phyloP scores from a whole-genome alignment of 169 alveolate genomes.

The Plasmodium malariae region DNA sequence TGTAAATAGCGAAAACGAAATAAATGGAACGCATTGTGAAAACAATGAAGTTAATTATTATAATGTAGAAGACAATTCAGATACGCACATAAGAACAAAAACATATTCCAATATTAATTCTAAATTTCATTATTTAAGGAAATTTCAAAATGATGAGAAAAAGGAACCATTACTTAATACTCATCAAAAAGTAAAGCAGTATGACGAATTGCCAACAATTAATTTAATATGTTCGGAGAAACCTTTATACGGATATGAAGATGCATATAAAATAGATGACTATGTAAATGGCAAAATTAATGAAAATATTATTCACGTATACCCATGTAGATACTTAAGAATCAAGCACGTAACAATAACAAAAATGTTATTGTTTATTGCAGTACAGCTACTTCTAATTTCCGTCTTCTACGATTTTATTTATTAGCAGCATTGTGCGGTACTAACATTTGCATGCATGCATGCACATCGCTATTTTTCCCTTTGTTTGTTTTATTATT shows the following conservation, averaged over 20 bases:
- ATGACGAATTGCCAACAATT: conserved; percentile 35
- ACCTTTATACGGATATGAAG: conserved; percentile 69
- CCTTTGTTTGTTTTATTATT: too few species aligned
- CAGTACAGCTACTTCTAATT: conserved; percentile 22
- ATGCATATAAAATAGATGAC: conserved; percentile 74
- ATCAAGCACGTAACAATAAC: conserved; percentile 58
- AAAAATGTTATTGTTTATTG: conserved; percentile 23
- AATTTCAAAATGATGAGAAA: conserved; percentile 47
- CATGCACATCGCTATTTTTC: not conserved
- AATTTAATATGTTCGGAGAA: conserved; percentile 64
- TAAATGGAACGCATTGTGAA: not conserved
- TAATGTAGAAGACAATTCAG: not conserved
- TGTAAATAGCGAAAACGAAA: not conserved
- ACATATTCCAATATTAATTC: not conserved
- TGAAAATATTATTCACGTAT: conserved; percentile 70
- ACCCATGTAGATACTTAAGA: conserved; percentile 62
- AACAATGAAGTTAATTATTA: not conserved
- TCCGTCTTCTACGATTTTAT: conserved; percentile 45
- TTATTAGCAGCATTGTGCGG: not conserved
- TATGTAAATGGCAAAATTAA: conserved; percentile 64
- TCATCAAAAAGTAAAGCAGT: conserved; percentile 20
- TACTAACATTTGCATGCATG: not conserved
- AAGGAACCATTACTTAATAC: conserved; percentile 52
- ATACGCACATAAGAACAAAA: not conserved
- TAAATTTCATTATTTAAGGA: conserved; percentile 29